Conservation (phyloP, 2,329 filamentous ascomycete species). For the Penicillium sp. region DNA sequence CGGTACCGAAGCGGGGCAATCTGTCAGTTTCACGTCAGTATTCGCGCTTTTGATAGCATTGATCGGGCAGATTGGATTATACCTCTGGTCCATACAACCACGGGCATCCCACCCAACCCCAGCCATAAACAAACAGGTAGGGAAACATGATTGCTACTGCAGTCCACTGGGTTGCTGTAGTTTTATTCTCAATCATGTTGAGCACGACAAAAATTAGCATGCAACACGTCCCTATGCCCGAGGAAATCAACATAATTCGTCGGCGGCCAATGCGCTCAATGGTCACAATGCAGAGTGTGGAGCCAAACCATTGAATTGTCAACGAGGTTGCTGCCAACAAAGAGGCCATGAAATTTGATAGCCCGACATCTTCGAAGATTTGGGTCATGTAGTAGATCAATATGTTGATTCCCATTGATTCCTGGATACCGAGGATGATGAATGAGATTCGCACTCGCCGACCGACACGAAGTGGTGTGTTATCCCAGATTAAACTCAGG, state of each 20-base stretch:
- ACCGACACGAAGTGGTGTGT: slow-evolving; percentile 36
- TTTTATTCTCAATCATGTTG: slow-evolving; percentile 8
- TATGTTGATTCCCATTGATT: slow-evolving; percentile 37
- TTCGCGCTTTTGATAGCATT: background rate
- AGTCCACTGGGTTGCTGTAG: slow-evolving; percentile 10
- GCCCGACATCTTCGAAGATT: slow-evolving; percentile 32
- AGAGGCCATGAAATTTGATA: slow-evolving; percentile 24
- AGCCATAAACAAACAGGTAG: slow-evolving; percentile 16
- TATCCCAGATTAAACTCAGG: slow-evolving; percentile 31
- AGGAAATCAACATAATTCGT: slow-evolving; percentile 1
- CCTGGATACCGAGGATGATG: slow-evolving; percentile 29
- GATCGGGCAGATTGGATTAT: background rate
- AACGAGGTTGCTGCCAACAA: slow-evolving; percentile 11
- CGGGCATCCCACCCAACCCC: slow-evolving; percentile 14
- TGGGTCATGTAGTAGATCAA: slow-evolving; percentile 33
- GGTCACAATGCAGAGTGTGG: background rate
- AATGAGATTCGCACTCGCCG: slow-evolving; percentile 40
- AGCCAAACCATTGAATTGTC: slow-evolving; percentile 3
- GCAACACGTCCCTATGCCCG: slow-evolving; percentile 1
- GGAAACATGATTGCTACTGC: slow-evolving; percentile 10
- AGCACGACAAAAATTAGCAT: slow-evolving; percentile 15
- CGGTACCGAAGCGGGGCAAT: slow-evolving; percentile 13
- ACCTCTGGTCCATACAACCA: slow-evolving; percentile 12
- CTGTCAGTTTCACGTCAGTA: background rate
- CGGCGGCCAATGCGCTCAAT: slow-evolving; percentile 8